Evolutionary conservation across 192 early-diverging fungal genomes (phyloP), one percentile per base, ranked within the genome.

Genomic region (Spizellomyces sp.): DNA sequence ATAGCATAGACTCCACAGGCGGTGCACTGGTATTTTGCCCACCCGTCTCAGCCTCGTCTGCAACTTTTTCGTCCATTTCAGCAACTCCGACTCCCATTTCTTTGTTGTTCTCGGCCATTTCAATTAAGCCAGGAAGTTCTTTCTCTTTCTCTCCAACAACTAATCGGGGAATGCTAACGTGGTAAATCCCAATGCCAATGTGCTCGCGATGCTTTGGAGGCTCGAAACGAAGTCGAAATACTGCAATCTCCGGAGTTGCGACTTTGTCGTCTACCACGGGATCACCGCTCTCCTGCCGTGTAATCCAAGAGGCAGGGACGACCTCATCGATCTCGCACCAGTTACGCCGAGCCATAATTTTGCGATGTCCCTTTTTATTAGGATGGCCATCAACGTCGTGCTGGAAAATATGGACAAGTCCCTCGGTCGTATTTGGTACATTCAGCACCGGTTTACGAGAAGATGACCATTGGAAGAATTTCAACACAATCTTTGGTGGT

Each of bases 321-420:
- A 67, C 45, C 50, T 71, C 70, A 17, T 64, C 62, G 17, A 71
- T 42, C 62, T 66, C 62, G 42, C 70, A 71, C 60, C 60, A 71
- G 48, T 71, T 71, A 12, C 70, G 61, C 17, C 70, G 17, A 9
- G 62, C 60, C 62, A 71, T 64, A 8, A 71, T 65, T 27, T 65
- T 62, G 5, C 70, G 61, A 17, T 65, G 60, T 14, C 70, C 62
- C 62, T 65, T 65, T 57, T 52, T 54, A 43, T 55, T 52, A 9
- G 61, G 61, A 15, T 22, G 45, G 10, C 70, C 70, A 56, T 66
- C 47, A 42, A 71, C 47, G 52, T 71, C 70, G 61, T 65, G 70
- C 52, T 65, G 48, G 48, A 71, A 71, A 22, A 71, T 21, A 42
- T 66, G 61, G 4, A 66, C 48, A 17, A 71, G 43, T 12, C 58